Base-by-base conservation (phyloP, 495 filamentous ascomycete species). In the Neurospora tetrasperma region DNA sequence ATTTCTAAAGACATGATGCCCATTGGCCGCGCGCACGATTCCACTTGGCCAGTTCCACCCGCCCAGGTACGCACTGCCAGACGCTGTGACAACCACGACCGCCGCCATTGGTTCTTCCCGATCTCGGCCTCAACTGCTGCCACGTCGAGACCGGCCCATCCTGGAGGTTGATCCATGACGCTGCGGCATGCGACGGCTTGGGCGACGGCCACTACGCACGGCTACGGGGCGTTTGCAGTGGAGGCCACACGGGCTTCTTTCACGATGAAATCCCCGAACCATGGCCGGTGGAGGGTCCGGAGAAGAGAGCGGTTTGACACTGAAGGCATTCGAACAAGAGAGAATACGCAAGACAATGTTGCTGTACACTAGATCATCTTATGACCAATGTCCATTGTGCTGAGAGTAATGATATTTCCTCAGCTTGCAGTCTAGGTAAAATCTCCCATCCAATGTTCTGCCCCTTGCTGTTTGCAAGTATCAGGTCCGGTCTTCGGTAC, bases 1-100 rank as follows among this genome's bases (percentile, higher is more conserved):
- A 81, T 80, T 82, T 76, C 74, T 43, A 82, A 82, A 78, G 69
- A 1, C 5, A 11, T 35, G 23, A 42, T 41, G 14, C 20, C 70
- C 74, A 82, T 82, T 82, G 78, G 80, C 48, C 62, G 40, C 16
- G 54, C 14, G 0, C 27, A 66, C 12, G 20, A 43, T 42, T 46
- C n/a, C 43, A 46, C 43, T 46, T 42, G 27, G 69, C 18, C 54
- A 66, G 54, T 66, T 66, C 54, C 54, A 66, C 54, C 27, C 54
- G 54, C 54, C 23, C 54, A 66, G 54, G 54, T 27, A 66, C 54
- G 54, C 54, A 66, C 54, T 66, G 54, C 35, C 54, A 38, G 54
- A 14, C 54, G 54, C 54, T 66, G 54, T 66, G 27, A 66, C 54
- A 62, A 54, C 43, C n/a, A n/a, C 18, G 43, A 46, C 43, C 43